These are phyloP conservation scores for Asterella californica DNA, from an alignment of 225 moss, liverwort and hornwort species.

Conservation along the genomic window DNA sequence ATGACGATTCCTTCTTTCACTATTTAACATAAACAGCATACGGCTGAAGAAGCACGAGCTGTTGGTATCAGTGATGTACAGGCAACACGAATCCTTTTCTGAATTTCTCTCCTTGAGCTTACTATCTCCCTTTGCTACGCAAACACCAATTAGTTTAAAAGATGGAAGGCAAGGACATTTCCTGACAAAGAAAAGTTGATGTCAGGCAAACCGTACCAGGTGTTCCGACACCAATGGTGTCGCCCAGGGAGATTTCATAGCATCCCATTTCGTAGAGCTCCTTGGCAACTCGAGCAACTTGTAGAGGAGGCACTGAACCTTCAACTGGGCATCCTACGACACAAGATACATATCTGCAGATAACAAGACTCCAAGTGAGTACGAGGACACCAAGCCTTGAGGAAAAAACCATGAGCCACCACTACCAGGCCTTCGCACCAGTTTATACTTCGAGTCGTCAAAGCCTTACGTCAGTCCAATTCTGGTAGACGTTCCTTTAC, in stretches of 20 bases:
- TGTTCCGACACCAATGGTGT: constrained; percentile 95
- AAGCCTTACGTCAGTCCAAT: background rate
- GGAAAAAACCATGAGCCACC: background rate
- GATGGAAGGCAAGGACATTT: background rate
- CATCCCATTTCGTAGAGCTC: constrained; percentile 83
- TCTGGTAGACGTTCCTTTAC: too few species aligned
- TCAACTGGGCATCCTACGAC: constrained; percentile 92
- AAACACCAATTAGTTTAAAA: background rate
- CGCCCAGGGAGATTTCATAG: constrained; percentile 92
- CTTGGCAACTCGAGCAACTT: constrained; percentile 74
- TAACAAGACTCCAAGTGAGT: background rate
- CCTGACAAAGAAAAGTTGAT: background rate
- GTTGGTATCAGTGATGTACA: background rate
- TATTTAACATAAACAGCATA: too few species aligned
- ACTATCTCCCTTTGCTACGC: background rate
- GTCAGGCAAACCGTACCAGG: constrained; percentile 50
- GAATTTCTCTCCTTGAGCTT: background rate
- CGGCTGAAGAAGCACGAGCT: too few species aligned
- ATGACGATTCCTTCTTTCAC: too few species aligned
- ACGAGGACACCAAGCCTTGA: background rate
- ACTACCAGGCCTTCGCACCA: background rate
- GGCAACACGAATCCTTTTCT: background rate
- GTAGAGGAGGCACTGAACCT: constrained; percentile 54
- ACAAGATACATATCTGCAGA: constrained; percentile 82
- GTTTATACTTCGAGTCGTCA: background rate